Percentiles rank a stretch among this genome's conserved stretches.
Evolutionary conservation across 805 yeast species (phyloP).

Genomic region (Metschnikowia orientalis): DNA sequence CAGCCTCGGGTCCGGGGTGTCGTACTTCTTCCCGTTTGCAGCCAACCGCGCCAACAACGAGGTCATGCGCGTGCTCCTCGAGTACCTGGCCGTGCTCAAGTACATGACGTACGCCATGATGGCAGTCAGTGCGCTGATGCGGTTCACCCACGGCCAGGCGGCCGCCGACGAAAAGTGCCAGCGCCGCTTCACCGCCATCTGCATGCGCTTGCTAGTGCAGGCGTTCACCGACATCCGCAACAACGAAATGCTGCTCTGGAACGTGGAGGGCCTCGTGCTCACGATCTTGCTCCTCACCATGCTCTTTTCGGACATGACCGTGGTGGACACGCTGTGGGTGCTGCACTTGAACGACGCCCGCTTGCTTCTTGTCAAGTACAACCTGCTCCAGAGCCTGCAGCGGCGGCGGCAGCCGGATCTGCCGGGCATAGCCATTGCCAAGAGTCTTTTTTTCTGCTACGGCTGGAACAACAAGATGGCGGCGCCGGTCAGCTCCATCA

Average conservation of each 20-base stretch:
- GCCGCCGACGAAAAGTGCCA: conserved; percentile 15
- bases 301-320: conserved; percentile 21
- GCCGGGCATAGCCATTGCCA: conserved; percentile 18
- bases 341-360: conserved; percentile 26
- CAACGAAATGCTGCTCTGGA: conserved; percentile 17
- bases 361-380: conserved; percentile 22
- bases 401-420: conserved; percentile 15
- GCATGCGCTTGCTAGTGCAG: conserved; percentile 18
- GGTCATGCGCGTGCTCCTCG: conserved; percentile 18
- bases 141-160: conserved; percentile 11
- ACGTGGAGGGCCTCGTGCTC: conserved; percentile 24
- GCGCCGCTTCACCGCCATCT: conserved; percentile 16
- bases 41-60: conserved; percentile 11
- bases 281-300: conserved; percentile 25
- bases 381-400: conserved; percentile 13
- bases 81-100: conserved; percentile 18
- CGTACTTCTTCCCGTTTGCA: conserved; percentile 17
- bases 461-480: conserved; percentile 18
- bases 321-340: conserved; percentile 21
- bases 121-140: conserved; percentile 17
- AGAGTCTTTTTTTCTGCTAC: conserved; percentile 17
- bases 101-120: conserved; percentile 19
- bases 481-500: conserved; percentile 10
- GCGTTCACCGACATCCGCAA: conserved; percentile 17
- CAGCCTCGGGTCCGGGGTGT: conserved; percentile 8